Conservation (phyloP, 2,329 filamentous ascomycete genomes). For the Parafenestella ontariensis region DNA sequence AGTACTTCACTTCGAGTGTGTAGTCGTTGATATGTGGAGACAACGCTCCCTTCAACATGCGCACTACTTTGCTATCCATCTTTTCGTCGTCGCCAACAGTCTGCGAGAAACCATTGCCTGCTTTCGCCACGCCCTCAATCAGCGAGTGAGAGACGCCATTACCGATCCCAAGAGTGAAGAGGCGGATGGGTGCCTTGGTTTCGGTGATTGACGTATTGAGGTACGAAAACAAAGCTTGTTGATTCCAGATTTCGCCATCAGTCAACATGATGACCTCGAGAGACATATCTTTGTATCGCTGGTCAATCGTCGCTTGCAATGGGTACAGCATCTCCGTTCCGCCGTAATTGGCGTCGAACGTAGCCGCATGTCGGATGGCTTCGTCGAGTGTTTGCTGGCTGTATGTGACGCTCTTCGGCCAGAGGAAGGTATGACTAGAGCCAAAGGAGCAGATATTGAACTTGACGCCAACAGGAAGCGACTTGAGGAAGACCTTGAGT, state of each 20-base stretch:
- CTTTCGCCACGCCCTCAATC: conserved; percentile 65
- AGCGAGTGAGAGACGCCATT: conserved; percentile 62
- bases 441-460: conserved; percentile 78
- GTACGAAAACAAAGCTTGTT: conserved; percentile 57
- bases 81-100: conserved; percentile 68
- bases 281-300: conserved; percentile 55
- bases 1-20: conserved; percentile 68
- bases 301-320: conserved; percentile 55
- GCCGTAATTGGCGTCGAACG: conserved; percentile 57
- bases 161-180: conserved; percentile 67
- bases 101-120: conserved; percentile 67
- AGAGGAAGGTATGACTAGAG: conserved; percentile 54
- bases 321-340: conserved; percentile 62
- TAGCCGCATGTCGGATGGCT: conserved; percentile 53
- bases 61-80: conserved; percentile 71
- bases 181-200: conserved; percentile 56
- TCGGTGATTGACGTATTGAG: conserved; percentile 54
- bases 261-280: conserved; percentile 64
- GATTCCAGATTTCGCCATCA: conserved; percentile 62
- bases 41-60: conserved; percentile 76
- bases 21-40: conserved; percentile 71
- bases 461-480: conserved; percentile 66
- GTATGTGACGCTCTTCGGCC: conserved; percentile 57
- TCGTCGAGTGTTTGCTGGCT: conserved; percentile 53
- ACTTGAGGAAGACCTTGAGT: conserved; percentile 70